Evolutionary conservation across 495 filamentous ascomycete species (phyloP), one percentile per base, ranked within the genome.

Genomic region (Xylaria venustula): DNA sequence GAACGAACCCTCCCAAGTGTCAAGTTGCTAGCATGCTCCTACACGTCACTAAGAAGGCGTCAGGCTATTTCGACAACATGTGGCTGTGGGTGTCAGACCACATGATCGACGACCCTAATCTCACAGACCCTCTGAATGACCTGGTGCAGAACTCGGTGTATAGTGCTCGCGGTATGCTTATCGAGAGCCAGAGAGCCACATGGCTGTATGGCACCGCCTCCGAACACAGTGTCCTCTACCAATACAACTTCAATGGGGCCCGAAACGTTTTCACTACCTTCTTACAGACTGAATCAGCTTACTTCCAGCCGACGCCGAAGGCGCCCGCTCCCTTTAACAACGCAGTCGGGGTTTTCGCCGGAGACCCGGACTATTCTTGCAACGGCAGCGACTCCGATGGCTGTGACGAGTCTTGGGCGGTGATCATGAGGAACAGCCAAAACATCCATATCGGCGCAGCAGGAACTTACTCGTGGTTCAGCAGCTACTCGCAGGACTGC

Each of bases 11-110:
- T 34, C 30, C 57, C 0, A 61, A 57, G 2, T 85, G 84, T 70
- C 79, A 74, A 63, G 85, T 81, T 2, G 84, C 87, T 0, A 86
- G 86, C 73, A 73, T 89, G 70, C 75, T 89, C 15, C 67, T 92
- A 28, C 88, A 90, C 60, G 64, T 90, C 20, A 88, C 87, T 2
- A 51, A 74, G 11, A 67, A 76, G 22, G 85, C 78, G 1, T 83
- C 79, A 22, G 81, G 83, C 3, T 88, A 89, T 63, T 73, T 90
- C 34, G 88, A 90, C 66, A 90, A 90, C 69, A 79, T 83, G 52
- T 91, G 88, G 88, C 77, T 82, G 61, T 91, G 88, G 88, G 84
- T 86, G 19, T 81, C 88, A 0, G 88, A 90, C 66, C 87, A 90
- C 64, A 73, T 9, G 62, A 63, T 47, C 68, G 77, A 47, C 15